A percentile compares a stretch with the other conserved stretches of the same genome.
Conservation (phyloP, 805 yeast genomes). For the Yamadazyma tumulicola region DNA sequence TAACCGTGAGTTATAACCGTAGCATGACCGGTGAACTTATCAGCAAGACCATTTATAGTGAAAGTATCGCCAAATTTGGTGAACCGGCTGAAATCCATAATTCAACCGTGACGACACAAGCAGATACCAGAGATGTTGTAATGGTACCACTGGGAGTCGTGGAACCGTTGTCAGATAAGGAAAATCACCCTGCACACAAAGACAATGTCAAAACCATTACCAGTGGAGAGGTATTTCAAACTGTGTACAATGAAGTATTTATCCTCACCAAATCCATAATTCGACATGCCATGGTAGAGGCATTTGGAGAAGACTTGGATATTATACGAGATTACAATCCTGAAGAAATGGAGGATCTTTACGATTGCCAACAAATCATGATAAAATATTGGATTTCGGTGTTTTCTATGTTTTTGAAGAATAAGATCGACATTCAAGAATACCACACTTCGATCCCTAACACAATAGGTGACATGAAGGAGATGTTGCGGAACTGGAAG, state of each 20-base stretch:
- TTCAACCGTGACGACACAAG: no score
- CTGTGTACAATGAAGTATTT: constrained; percentile 41
- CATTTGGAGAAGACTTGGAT: constrained; percentile 56
- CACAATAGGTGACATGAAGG: constrained; percentile 13
- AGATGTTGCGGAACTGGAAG: constrained; percentile 47
- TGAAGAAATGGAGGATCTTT: constrained; percentile 28
- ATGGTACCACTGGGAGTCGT: background rate
- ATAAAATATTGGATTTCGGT: constrained; percentile 53
- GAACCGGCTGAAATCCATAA: background rate
- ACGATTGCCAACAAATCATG: constrained; percentile 41
- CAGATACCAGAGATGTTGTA: background rate
- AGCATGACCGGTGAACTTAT: constrained; percentile 45
- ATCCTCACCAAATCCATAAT: constrained; percentile 43
- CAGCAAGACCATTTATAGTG: constrained; percentile 36
- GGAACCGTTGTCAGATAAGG: background rate
- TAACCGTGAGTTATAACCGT: constrained; percentile 56
- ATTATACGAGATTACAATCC: constrained; percentile 46
- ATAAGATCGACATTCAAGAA: background rate
- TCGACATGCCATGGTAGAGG: constrained; percentile 48
- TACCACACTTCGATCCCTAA: constrained; percentile 22
- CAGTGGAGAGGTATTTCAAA: constrained; percentile 13
- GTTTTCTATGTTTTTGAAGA: constrained; percentile 47
- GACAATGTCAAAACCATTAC: background rate
- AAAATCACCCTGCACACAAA: background rate
- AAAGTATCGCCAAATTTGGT: constrained; percentile 26